phyloP scores from a whole-genome alignment of 768 basidiomycete genomes.

The Leucosporidium creatinivorum region DNA sequence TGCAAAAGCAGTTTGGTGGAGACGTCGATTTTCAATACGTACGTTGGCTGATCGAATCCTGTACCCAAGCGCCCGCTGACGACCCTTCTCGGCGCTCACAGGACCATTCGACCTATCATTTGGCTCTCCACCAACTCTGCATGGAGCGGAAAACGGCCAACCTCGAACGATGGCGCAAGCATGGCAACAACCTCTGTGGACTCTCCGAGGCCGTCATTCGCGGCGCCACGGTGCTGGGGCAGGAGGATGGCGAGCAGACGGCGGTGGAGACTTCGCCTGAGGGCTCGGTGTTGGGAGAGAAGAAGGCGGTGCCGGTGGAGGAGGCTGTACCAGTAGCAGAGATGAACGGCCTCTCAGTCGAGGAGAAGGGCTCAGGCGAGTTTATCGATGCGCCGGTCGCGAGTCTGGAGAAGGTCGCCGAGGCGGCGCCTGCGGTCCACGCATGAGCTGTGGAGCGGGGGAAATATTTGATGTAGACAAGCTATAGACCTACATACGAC shows the following conservation, averaged over 20 bases:
- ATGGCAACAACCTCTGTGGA: conserved; percentile 60
- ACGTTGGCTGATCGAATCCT: too few relatives aligned
- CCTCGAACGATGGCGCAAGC: conserved; percentile 57
- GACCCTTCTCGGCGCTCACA: not conserved
- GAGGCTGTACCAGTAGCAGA: not conserved
- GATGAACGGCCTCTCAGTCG: not conserved
- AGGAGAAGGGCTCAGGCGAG: not conserved
- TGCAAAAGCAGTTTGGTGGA: conserved; percentile 65
- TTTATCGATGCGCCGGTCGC: too few relatives aligned
- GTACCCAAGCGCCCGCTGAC: too few relatives aligned
- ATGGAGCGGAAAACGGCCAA: conserved; percentile 50
- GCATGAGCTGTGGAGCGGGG: too few relatives aligned
- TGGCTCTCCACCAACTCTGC: conserved; percentile 53
- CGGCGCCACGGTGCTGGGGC: conserved; percentile 27
- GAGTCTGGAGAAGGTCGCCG: too few relatives aligned
- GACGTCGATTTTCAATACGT: conserved; percentile 57
- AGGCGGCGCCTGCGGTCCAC: too few relatives aligned
- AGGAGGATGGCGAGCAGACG: not conserved
- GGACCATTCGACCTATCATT: conserved; percentile 68
- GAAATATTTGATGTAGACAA: too few relatives aligned
- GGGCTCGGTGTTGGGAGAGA: not conserved
- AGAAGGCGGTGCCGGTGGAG: not conserved
- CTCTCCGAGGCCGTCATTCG: conserved; percentile 76
- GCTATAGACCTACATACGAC: too few relatives aligned
- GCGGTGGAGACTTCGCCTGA: not conserved